Evolutionary conservation across 2,329 filamentous ascomycete species (phyloP), one percentile per base, ranked within the genome.

Genomic region (Claviceps sp.): DNA sequence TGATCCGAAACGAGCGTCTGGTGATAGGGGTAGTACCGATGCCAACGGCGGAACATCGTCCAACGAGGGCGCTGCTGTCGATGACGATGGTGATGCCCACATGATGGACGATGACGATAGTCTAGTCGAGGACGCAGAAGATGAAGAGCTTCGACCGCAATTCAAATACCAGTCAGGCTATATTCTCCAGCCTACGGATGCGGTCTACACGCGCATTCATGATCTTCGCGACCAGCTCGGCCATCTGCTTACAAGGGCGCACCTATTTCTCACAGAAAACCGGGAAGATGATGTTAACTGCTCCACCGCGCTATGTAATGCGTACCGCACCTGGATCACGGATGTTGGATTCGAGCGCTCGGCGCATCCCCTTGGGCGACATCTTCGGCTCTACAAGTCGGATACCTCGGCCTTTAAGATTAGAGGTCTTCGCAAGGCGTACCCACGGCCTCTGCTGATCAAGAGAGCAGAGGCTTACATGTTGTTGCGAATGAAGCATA

Each of bases 311-410:
- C 70, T 98, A 2, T 98, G 95, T 68, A 86, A 86, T 22, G 88
- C 91, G 1, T 98, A 96, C 65, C 79, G 89, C 44, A 93, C 88
- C 8, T 98, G 90, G 89, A 97, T 98, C 61, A 89, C 95, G 1
- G 93, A 98, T 62, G 90, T 98, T 42, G 93, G 94, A 17, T 94
- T 96, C 55, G 93, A 98, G 69, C 80, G 91, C 54, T 96, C 91
- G 17, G 91, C 93, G 0, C 93, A 96, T 65, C 87, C 94, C 2
- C 74, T 97, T 10, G 93, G 98, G 65, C 79, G 93, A 19, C 84
- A 97, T 14, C 81, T 86, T 4, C 81, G 89, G 50, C 77, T 98
- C 1, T 85, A 96, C 64, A 83, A 84, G 60, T 84, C 88, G 5
- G 93, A 98, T 61, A 85, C 90, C 55, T 82, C 88, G 24, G 87